Evolutionary conservation across 257 asterid genomes (phyloP).

Genomic region (Solanum boliviense): DNA sequence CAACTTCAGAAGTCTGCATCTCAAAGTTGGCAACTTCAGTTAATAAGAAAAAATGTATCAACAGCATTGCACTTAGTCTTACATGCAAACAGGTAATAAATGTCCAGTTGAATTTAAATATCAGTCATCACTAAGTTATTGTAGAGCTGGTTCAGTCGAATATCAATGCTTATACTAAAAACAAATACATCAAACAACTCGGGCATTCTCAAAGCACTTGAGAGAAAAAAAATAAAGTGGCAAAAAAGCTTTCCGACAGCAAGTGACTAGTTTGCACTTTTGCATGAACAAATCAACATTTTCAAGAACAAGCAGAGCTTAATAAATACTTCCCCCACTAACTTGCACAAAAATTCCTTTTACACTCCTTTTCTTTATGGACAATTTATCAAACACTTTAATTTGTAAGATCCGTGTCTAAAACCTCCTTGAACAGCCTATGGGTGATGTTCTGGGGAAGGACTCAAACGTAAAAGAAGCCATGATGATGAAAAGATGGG

Average conservation of each 20-base stretch:
- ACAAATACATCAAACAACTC: neutral
- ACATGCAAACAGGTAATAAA: neutral
- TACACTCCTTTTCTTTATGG: neutral
- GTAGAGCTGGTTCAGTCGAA: neutral
- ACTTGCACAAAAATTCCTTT: neutral
- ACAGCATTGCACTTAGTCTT: neutral
- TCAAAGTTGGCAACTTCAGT: conserved; percentile 4
- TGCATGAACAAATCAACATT: neutral
- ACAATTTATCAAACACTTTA: neutral
- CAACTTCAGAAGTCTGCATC: conserved; percentile 39
- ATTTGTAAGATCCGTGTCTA: neutral
- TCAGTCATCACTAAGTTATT: neutral
- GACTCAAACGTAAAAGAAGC: neutral
- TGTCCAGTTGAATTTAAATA: neutral
- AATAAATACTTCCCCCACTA: neutral
- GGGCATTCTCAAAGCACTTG: neutral
- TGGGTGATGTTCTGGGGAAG: neutral
- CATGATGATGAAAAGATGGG: neutral
- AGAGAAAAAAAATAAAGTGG: neutral
- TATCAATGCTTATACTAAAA: neutral
- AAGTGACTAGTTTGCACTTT: neutral
- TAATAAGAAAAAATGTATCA: neutral
- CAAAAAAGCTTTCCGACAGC: neutral
- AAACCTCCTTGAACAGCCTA: neutral
- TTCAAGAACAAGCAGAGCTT: neutral